Evolutionary conservation across 202 grass and related monocot genomes (phyloP).

Genomic region (Carex arenaria): DNA sequence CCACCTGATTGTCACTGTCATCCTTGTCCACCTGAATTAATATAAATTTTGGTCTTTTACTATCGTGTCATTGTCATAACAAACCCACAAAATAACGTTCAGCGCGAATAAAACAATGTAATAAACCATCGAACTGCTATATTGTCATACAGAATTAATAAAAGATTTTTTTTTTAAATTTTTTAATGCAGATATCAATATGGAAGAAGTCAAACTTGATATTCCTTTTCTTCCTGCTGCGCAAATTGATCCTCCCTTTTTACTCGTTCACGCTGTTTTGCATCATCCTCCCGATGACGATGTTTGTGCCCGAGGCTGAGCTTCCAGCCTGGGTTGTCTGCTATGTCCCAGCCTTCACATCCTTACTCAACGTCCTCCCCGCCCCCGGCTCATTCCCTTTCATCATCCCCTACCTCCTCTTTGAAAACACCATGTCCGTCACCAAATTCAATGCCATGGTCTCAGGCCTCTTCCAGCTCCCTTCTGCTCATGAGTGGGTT

Average conservation of each 20-base stretch:
- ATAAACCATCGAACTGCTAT: neutral
- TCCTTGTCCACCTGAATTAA: neutral
- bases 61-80: neutral
- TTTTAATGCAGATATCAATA: conserved; percentile 50
- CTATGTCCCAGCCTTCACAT: conserved; percentile 61
- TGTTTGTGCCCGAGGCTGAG: conserved; percentile 82
- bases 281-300: conserved; percentile 80
- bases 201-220: conserved; percentile 83
- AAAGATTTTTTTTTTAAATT: neutral
- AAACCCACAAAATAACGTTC: neutral
- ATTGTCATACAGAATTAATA: neutral
- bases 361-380: conserved; percentile 60
- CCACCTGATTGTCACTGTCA: neutral
- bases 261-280: conserved; percentile 92
- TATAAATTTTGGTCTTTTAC: neutral
- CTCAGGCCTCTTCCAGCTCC: conserved; percentile 68
- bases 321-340: conserved; percentile 81
- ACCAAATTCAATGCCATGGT: conserved; percentile 90
- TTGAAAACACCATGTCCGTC: conserved; percentile 88
- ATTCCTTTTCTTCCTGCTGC: conserved; percentile 75
- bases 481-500: conserved; percentile 63
- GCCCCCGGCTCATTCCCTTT: conserved; percentile 61
- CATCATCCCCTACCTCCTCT: conserved; percentile 68
- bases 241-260: conserved; percentile 72
- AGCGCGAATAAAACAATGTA: neutral